Base-by-base conservation (phyloP, 306 rosid species). In the Cucumis sativus region DNA sequence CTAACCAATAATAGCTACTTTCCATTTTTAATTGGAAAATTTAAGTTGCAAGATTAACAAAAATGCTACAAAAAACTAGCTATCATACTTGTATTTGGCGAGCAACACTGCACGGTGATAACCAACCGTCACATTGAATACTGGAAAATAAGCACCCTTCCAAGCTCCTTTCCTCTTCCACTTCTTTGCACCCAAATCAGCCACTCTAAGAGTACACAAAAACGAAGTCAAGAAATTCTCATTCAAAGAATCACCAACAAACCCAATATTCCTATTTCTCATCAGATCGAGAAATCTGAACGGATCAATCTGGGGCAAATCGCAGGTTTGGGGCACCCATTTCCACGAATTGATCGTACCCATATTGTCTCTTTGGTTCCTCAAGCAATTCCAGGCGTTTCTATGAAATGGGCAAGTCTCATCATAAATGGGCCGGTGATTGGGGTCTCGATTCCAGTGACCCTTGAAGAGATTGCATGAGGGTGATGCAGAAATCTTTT, bases 141-240 rank as follows among this genome's bases (percentile, higher is more conserved):
- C 90, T 8, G 98, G 97, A 72, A 94, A 94, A 87, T 90, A 89
- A 60, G 93, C 96, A 57, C 98, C 96, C 54, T 85, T 94, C 98
- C 92, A 94, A 86, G 92, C 95, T 45, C 96, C 96, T 51, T 86
- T 94, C 84, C 81, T 89, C 85, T 94, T 94, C 98, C 97, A 94
- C 83, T 80, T 91, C 79, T 82, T 84, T 11, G 91, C 96, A 18
- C 88, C 90, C 81, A 23, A 37, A 84, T 94, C 97, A 65, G 91
- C 96, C 54, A 77, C 85, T 83, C 93, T 86, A 52, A 94, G 89
- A 77, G 78, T 79, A 77, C 97, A 94, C 54, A 94, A 66, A 78
- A 94, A 89, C 20, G 97, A 89, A 63, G 74, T 87, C 84, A 94
- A 62, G 49, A 91, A 90, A 84, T 90, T 94, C 89, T 94, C 98